phyloP scores from a whole-genome alignment of 2,329 filamentous ascomycete genomes.

The Zymoseptoria brevis region DNA sequence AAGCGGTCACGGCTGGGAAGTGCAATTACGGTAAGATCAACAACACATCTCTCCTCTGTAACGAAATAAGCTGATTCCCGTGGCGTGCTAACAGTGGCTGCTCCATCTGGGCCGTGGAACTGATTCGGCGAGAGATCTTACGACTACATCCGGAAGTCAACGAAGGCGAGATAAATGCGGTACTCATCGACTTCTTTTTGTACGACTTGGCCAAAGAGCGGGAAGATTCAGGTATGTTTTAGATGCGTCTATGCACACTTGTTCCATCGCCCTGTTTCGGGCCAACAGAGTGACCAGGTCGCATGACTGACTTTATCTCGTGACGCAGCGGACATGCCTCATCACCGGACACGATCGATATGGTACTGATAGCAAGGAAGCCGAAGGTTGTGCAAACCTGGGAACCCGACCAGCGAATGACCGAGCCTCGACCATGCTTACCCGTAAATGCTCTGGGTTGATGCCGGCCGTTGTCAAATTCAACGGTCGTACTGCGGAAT shows the following conservation, averaged over 20 bases:
- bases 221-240: slow-evolving; percentile 46
- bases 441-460: too few relatives aligned
- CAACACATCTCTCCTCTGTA: background rate
- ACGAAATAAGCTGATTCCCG: background rate
- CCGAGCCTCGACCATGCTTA: too few relatives aligned
- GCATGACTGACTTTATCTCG: slow-evolving; percentile 1
- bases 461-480: too few relatives aligned
- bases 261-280: background rate
- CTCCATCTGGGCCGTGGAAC: slow-evolving; percentile 92
- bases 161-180: slow-evolving; percentile 59
- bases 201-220: slow-evolving; percentile 90
- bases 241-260: background rate
- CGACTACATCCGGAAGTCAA: slow-evolving; percentile 58
- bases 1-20: slow-evolving; percentile 68
- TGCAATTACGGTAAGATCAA: slow-evolving; percentile 63
- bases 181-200: slow-evolving; percentile 93
- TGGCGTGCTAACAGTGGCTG: slow-evolving; percentile 48
- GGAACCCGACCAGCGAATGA: too few relatives aligned
- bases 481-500: too few relatives aligned
- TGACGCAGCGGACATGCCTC: slow-evolving; percentile 47
- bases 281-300: background rate
- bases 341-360: slow-evolving; percentile 86
- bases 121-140: slow-evolving; percentile 74
- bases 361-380: slow-evolving; percentile 60
- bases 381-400: too few relatives aligned